Base-by-base conservation (phyloP, 805 yeast genomes). In the Nakazawaea wickerhamii region DNA sequence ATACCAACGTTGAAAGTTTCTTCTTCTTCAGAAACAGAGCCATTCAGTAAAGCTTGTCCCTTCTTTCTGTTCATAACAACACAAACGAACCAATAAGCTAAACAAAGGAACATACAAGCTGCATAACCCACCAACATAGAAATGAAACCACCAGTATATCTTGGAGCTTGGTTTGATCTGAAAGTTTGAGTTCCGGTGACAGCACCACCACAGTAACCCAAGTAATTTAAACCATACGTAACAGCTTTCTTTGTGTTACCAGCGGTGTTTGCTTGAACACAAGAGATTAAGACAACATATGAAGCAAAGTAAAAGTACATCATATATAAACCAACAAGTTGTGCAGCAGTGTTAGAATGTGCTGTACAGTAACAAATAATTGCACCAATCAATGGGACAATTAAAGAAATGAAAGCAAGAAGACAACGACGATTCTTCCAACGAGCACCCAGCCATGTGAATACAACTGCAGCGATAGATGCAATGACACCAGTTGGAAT, bases 141-240 rank as follows among this genome's bases (percentile, higher is more conserved):
- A 3, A 69, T 64, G 43, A 70, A 70, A 5, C 77, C 78, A 15
- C 67, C 68, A 3, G 57, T 53, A 47, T 70, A 72, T 25, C 49
- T 50, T 18, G 75, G 75, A 30, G 65, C 70, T 39, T 67, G 70
- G 11, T 60, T 50, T 2, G 65, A 51, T 44, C 64, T 63, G 57
- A 70, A 71, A n/a, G 71, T 57, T 47, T 71, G 75, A 1, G 77
- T 67, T n/a, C 75, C 77, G 25, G 68, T 63, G 37, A 72, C 55
- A 30, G 68, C 63, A 28, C 71, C 74, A 43, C 69, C 58, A 21
- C 71, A 63, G 48, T 69, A 68, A 13, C 66, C 69, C 31, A 63
- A 47, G 32, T 25, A 40, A 15, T 39, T 41, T 35, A 64, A 55
- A 15, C 65, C 62, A 45, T 64, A 60, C 19, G 60, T 55, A 19